Conservation (phyloP, 345 rosid species). For the Sisymbrium altissimum region DNA sequence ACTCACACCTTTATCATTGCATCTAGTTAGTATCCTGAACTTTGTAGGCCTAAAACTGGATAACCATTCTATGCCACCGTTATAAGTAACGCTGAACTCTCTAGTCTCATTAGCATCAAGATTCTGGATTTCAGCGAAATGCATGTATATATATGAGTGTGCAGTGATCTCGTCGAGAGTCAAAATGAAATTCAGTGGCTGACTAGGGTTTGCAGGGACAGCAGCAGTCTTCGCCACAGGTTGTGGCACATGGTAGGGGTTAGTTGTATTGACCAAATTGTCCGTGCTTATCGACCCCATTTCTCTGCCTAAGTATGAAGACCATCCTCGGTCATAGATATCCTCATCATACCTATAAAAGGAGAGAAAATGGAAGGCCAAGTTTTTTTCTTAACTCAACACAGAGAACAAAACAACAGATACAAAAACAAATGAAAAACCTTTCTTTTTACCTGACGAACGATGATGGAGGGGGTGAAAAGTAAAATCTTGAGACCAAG, state of each 20-base stretch:
- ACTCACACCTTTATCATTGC: neutral
- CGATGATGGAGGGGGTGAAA: neutral
- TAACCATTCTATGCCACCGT: conserved; percentile 10
- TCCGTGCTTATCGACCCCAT: neutral
- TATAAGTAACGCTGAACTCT: conserved; percentile 29
- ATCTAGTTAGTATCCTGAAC: conserved; percentile 16
- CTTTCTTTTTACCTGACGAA: conserved; percentile 12
- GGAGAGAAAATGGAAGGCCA: neutral
- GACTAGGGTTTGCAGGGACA: conserved; percentile 20
- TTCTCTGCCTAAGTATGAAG: neutral
- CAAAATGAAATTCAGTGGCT: neutral
- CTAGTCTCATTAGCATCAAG: conserved; percentile 24
- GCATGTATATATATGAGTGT: conserved; percentile 38
- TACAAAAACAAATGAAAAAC: neutral
- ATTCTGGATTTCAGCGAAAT: conserved; percentile 42
- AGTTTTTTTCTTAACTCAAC: too few relatives aligned
- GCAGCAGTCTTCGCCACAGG: conserved; percentile 31
- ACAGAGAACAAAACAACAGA: neutral
- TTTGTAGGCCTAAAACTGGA: conserved; percentile 21
- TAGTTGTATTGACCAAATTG: neutral
- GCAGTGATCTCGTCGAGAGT: neutral
- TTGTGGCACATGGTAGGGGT: conserved; percentile 23
- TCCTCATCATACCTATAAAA: conserved; percentile 43
- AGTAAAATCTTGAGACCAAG: neutral
- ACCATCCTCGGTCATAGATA: conserved; percentile 37